Evolutionary conservation across 192 early-diverging fungal species (phyloP).

Genomic region (Backusella westeae): DNA sequence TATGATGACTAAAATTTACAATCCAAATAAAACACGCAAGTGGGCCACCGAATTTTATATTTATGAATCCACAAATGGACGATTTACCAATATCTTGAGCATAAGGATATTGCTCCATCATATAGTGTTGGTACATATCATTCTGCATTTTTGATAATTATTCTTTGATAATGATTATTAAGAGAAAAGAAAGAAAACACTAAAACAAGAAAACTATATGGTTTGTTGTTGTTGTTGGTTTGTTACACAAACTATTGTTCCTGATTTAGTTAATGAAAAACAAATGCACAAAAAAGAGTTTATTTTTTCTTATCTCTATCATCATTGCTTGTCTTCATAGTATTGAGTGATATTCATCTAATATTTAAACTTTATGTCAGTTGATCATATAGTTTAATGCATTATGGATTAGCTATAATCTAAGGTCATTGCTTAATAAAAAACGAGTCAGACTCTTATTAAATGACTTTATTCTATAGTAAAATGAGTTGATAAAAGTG

Average conservation of each 20-base stretch:
- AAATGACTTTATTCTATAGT: no score
- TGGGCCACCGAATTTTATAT: not conserved
- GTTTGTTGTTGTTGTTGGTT: not conserved
- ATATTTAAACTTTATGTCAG: no score
- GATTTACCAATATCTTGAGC: not conserved
- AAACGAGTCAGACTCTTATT: no score
- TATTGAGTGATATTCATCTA: no score
- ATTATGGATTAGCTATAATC: no score
- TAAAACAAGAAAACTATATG: not conserved
- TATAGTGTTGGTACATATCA: not conserved
- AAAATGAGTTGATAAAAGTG: no score
- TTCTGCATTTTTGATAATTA: not conserved
- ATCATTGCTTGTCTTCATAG: not conserved
- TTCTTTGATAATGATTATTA: not conserved
- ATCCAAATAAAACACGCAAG: conserved; percentile 3
- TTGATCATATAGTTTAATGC: no score
- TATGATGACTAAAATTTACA: not conserved
- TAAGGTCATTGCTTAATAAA: no score
- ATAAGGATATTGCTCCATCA: not conserved
- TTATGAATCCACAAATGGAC: not conserved
- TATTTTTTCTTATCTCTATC: not conserved
- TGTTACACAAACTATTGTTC: not conserved
- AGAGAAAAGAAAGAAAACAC: not conserved
- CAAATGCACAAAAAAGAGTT: not conserved
- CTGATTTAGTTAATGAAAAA: not conserved